Evolutionary conservation across 352 stramenopile genomes (phyloP), one percentile per base, ranked within the genome.

Genomic region (Globisporangium parvum): DNA sequence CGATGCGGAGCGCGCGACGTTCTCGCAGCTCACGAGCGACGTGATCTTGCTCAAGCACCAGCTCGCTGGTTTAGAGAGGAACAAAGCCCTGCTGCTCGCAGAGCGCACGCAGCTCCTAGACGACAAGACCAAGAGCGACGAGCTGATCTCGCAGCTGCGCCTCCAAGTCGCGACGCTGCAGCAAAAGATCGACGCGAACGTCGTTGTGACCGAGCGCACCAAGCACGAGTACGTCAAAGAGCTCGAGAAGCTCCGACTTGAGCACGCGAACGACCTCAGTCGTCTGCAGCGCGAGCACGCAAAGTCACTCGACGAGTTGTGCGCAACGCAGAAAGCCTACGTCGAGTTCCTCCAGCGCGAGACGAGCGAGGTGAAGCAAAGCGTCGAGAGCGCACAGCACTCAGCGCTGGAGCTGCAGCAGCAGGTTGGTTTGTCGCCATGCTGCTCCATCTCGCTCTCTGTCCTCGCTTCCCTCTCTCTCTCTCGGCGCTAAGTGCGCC

Each of bases 41-140:
- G 52, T 89, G n/a, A 71, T 73, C 31, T 62, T 73, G 35, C 73
- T 88, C 17, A 87, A 87, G 35, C 60, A 77, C 24, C 69, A 88
- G 49, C 56, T 86, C 0, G 64, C 75, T 33, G 67, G 45, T 2
- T 57, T 75, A 3, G 71, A 87, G 24, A 87, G 77, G 54, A 71
- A 54, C 41, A 73, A 77, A 24, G 58, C 50, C 8, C 53, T 74
- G 35, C 52, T 86, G 3, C 42, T 75, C 11, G 53, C 66, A 3
- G 78, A 89, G 23, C 65, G 74, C n/a, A 59, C 57, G 9, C 65
- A 75, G 20, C 41, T 74, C 23, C 70, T 73, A 26, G 70, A 77
- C 31, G 51, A 76, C 6, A 59, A 73, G 3, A 65, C 65, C 6
- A 65, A 70, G 37, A 51, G 57, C 8, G 62, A 77, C 57, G 64